A percentile compares a stretch with the other conserved stretches of the same genome.
phyloP scores from a whole-genome alignment of 495 filamentous ascomycete species.

The Tuber borchii region DNA sequence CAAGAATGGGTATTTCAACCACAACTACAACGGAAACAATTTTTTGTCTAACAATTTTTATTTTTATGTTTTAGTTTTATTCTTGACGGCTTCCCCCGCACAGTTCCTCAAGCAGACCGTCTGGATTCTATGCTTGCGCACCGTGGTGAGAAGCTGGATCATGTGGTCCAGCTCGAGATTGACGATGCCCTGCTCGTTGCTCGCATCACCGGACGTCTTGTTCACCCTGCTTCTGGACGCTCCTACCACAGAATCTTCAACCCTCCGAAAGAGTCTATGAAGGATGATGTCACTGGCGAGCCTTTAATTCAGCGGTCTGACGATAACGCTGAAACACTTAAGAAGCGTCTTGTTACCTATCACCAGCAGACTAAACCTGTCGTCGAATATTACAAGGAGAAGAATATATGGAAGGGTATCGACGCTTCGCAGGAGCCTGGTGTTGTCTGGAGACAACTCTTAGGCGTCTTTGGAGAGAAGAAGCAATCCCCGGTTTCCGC shows the following conservation, averaged over 20 bases:
- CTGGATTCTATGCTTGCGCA: slow-evolving; percentile 81
- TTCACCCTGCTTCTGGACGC: slow-evolving; percentile 90
- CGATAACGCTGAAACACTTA: slow-evolving; percentile 94
- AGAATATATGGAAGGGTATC: slow-evolving; percentile 90
- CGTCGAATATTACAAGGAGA: slow-evolving; percentile 91
- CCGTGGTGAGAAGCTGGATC: slow-evolving; percentile 72
- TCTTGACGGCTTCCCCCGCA: slow-evolving; percentile 95
- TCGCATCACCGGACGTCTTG: slow-evolving; percentile 89
- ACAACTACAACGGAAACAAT: neutral
- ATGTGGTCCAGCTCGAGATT: slow-evolving; percentile 94
- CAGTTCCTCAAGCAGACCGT: slow-evolving; percentile 87
- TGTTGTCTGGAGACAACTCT: slow-evolving; percentile 86
- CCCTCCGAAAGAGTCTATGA: slow-evolving; percentile 91
- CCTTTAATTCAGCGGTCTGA: slow-evolving; percentile 92
- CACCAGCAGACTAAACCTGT: slow-evolving; percentile 91
- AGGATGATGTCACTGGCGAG: slow-evolving; percentile 93
- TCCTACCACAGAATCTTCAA: slow-evolving; percentile 98
- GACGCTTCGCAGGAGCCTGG: slow-evolving; percentile 96
- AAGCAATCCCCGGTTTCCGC: neutral
- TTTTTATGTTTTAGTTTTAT: slow-evolving; percentile 65
- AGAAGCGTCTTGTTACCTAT: slow-evolving; percentile 90
- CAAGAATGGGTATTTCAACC: slow-evolving; percentile 72
- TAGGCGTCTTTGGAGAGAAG: slow-evolving; percentile 74
- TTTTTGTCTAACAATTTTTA: slow-evolving; percentile 13
- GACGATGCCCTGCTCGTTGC: slow-evolving; percentile 87